phyloP scores from a whole-genome alignment of 352 stramenopile species.

The Sclerospora graminicola region DNA sequence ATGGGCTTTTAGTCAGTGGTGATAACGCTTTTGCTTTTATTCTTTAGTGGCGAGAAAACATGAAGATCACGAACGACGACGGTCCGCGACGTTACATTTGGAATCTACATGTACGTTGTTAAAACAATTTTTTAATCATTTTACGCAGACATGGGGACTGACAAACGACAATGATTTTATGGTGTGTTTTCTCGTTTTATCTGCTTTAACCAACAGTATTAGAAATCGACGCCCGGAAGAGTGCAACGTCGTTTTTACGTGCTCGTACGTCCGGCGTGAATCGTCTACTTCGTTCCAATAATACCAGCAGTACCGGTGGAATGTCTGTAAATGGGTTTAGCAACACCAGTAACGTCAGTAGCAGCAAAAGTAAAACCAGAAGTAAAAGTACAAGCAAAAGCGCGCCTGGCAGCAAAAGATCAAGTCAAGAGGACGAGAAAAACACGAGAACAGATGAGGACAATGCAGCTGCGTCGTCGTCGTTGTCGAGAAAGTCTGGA shows the following conservation, averaged over 20 bases:
- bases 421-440: slow-evolving; percentile 2
- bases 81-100: slow-evolving; percentile 41
- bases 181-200: too few species aligned
- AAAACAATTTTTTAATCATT: too few species aligned
- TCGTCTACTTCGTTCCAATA: slow-evolving; percentile 38
- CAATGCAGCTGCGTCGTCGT: slow-evolving; percentile 4
- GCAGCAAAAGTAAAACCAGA: neutral
- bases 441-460: slow-evolving; percentile 3
- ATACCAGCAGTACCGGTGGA: slow-evolving; percentile 23
- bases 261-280: slow-evolving; percentile 52
- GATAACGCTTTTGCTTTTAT: too few species aligned
- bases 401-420: slow-evolving; percentile 10
- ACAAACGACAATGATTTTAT: too few species aligned
- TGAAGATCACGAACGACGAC: slow-evolving; percentile 49
- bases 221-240: slow-evolving; percentile 32
- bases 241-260: slow-evolving; percentile 39
- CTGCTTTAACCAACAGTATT: slow-evolving; percentile 9
- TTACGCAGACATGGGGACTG: too few species aligned
- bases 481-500: too few species aligned
- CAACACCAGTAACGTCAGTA: slow-evolving; percentile 4
- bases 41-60: slow-evolving; percentile 50
- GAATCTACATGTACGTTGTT: slow-evolving; percentile 55
- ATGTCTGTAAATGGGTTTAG: too few species aligned
- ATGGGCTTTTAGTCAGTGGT: too few species aligned
- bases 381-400: slow-evolving; percentile 22